phyloP scores from a whole-genome alignment of 106 monocot species.

The Gastrodia elata region DNA sequence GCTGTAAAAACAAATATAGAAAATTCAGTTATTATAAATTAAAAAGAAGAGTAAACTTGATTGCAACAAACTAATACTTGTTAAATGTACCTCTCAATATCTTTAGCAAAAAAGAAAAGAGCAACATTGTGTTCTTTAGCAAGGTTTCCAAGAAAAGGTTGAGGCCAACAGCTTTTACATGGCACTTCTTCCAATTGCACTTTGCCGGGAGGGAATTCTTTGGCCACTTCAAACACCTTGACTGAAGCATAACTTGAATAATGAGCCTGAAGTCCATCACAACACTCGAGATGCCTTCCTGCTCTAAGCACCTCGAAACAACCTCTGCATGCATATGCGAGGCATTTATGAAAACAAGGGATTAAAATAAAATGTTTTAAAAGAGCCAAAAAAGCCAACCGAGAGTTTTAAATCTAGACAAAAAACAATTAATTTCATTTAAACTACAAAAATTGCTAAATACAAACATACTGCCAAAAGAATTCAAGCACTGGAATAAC shows the following conservation, averaged over 20 bases:
- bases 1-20: slow-evolving; percentile 26
- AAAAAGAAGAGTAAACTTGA: not conserved
- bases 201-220: slow-evolving; percentile 43
- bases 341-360: slow-evolving; percentile 1
- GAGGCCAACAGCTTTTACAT: slow-evolving; percentile 50
- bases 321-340: slow-evolving; percentile 41
- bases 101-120: slow-evolving; percentile 93
- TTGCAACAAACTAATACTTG: not conserved
- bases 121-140: slow-evolving; percentile 73
- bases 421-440: not conserved
- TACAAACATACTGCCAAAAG: slow-evolving; percentile 81
- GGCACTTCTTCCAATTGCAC: slow-evolving; percentile 69
- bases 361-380: not conserved
- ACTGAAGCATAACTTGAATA: slow-evolving; percentile 64
- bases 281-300: slow-evolving; percentile 31
- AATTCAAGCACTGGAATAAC: slow-evolving; percentile 53
- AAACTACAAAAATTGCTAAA: not conserved
- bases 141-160: slow-evolving; percentile 38
- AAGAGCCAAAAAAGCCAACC: not conserved
- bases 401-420: not conserved
- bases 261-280: slow-evolving; percentile 83
- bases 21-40: not conserved
- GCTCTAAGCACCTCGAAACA: slow-evolving; percentile 54
- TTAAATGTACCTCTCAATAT: slow-evolving; percentile 54
- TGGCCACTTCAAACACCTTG: slow-evolving; percentile 44